Base-by-base conservation (phyloP, 805 yeast species). In the Starmerella geochares region DNA sequence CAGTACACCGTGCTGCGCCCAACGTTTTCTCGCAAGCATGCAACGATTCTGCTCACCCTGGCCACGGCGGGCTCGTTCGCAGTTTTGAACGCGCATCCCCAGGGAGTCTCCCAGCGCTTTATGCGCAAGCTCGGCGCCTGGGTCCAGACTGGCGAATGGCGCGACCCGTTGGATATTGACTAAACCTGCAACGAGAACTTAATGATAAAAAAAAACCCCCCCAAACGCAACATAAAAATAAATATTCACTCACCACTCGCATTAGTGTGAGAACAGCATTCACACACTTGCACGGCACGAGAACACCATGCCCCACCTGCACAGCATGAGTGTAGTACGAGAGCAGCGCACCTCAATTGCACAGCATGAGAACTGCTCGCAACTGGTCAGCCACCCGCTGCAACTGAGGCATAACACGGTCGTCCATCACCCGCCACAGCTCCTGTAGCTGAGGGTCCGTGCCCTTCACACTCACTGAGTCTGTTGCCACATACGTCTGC, bases 1-100 rank as follows among this genome's bases (percentile, higher is more conserved):
- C 64, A 66, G 56, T 68, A 68, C 67, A 58, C 62, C 45, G 48
- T 54, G 25, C 50, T 67, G 27, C 58, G 57, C 17, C 60, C 58
- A 48, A 56, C 59, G 35, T 46, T 54, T 25, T 52, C 52, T 17
- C 60, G 62, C 25, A 48, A 51, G 39, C 67, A 69, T 42, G 67
- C 66, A 17, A 58, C 59, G 3, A 45, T 55, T 11, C 55, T 67
- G 40, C 67, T 67, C 53, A 63, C 68, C 7, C 55, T 50, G 3
- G 54, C 65, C 7, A 48, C 67, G 42, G 68, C 68, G 6, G 50
- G 38, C 21, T 46, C 54, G 16, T 47, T 54, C 17, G 40, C 46
- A 7, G 28, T 58, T 20, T 41, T 52, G 41, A 55, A 56, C 48
- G 25, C 23, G 10, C 49, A 51, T 27, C 60, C 61, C n/a, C 50